Conservation (phyloP, 2,329 filamentous ascomycete species). For the Verticillium alfalfae region DNA sequence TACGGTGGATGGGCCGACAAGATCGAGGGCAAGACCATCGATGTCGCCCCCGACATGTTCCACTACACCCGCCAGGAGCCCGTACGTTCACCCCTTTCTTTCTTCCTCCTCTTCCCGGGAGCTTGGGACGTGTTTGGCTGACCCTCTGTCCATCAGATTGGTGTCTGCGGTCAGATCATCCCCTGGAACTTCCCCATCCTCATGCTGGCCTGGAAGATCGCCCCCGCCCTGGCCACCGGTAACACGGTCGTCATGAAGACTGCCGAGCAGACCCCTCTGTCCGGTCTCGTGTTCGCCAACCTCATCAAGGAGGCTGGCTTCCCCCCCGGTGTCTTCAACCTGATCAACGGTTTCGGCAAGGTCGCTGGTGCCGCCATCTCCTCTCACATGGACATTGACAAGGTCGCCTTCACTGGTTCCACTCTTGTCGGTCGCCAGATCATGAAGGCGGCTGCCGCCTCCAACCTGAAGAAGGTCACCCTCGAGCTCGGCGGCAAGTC, state of each 20-base stretch:
- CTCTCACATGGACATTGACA: slow-evolving; percentile 75
- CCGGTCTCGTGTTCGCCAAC: slow-evolving; percentile 58
- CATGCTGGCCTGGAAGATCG: slow-evolving; percentile 81
- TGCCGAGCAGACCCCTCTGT: slow-evolving; percentile 71
- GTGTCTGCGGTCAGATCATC: slow-evolving; percentile 82
- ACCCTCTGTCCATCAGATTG: slow-evolving; percentile 37
- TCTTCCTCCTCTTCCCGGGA: no score
- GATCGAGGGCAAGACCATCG: slow-evolving; percentile 81
- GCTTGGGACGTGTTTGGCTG: background rate
- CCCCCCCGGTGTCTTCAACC: slow-evolving; percentile 71
- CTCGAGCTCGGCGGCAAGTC: slow-evolving; percentile 77
- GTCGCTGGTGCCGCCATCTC: slow-evolving; percentile 71
- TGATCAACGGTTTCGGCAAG: slow-evolving; percentile 74
- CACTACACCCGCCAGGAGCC: slow-evolving; percentile 80
- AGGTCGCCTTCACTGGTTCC: slow-evolving; percentile 78
- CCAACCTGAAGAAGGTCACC: slow-evolving; percentile 78
- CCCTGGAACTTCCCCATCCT: slow-evolving; percentile 84
- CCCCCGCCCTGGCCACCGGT: slow-evolving; percentile 65
- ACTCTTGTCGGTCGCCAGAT: slow-evolving; percentile 68
- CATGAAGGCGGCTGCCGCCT: slow-evolving; percentile 73
- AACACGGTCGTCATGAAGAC: slow-evolving; percentile 71
- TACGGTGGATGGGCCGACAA: slow-evolving; percentile 85
- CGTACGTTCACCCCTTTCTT: slow-evolving; percentile 26
- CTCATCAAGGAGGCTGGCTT: slow-evolving; percentile 73
- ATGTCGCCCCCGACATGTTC: slow-evolving; percentile 72